A percentile compares a stretch with the other conserved stretches of the same genome.
Conservation (phyloP, 164 flowering plant species). For the Magnolia officinalis region DNA sequence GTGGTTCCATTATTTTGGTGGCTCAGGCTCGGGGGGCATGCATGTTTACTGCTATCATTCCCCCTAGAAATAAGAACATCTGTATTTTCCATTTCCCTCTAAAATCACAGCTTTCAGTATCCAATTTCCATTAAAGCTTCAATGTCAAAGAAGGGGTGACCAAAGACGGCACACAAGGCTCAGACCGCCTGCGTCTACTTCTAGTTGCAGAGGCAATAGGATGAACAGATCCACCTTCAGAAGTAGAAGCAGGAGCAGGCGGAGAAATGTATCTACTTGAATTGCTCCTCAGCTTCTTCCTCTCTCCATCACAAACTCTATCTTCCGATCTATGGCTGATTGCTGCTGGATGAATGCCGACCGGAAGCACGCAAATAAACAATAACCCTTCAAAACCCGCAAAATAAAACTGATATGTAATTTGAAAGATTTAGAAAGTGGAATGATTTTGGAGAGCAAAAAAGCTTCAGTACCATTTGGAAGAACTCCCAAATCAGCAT, state of each 20-base stretch:
- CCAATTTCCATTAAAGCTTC: background rate
- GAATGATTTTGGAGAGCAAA: no score
- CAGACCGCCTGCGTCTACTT: background rate
- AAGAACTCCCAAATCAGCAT: no score
- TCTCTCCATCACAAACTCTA: conserved; percentile 29
- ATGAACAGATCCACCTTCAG: background rate
- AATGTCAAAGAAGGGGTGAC: background rate
- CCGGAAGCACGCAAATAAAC: conserved; percentile 81
- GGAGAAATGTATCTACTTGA: conserved; percentile 22
- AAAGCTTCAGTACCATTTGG: no score
- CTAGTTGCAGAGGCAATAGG: background rate
- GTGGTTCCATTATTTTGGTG: no score
- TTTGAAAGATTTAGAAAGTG: no score
- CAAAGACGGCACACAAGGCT: conserved; percentile 1
- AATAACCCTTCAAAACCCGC: conserved; percentile 40
- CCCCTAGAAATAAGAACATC: background rate
- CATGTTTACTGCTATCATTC: no score
- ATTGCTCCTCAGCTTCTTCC: conserved; percentile 43
- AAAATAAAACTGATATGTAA: no score
- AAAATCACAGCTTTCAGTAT: background rate
- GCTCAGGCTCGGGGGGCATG: no score
- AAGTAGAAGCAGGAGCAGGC: conserved; percentile 11
- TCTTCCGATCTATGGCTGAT: conserved; percentile 42
- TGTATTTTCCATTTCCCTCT: background rate
- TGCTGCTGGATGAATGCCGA: conserved; percentile 48